Conservation (phyloP, 176 grass and related monocot species). For the Dactylis glomerata region DNA sequence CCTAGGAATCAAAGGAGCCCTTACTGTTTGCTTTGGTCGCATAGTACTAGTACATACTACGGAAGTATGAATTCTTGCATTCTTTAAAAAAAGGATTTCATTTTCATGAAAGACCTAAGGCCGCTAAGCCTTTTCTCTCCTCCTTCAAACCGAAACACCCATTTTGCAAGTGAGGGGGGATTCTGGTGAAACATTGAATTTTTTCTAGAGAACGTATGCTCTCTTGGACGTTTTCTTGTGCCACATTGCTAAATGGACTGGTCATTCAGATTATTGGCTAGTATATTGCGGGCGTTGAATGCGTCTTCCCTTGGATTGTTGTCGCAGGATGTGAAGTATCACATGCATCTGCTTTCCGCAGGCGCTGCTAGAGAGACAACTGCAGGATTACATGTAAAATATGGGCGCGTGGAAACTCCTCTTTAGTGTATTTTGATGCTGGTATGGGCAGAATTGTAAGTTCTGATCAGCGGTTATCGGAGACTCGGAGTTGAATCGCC, state of each 20-base stretch:
- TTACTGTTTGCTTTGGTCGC: conserved; percentile 8
- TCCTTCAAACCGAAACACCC: background rate
- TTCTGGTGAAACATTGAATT: background rate
- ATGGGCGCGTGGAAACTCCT: background rate
- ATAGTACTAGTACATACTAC: background rate
- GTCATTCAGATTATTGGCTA: background rate
- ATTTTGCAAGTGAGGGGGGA: background rate
- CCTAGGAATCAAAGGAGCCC: too few species aligned
- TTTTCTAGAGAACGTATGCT: background rate
- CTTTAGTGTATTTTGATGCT: background rate
- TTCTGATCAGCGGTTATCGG: background rate
- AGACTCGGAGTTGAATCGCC: background rate
- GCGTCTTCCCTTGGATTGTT: background rate
- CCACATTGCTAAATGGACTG: background rate
- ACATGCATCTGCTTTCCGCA: background rate
- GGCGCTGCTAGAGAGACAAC: background rate
- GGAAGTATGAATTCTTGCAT: conserved; percentile 13
- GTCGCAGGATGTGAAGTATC: background rate
- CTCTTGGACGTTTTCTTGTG: background rate
- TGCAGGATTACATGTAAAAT: conserved; percentile 2
- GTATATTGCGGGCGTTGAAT: background rate
- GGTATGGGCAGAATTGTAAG: background rate
- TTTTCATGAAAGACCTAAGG: background rate
- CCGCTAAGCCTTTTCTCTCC: background rate
- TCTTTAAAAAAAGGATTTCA: background rate